Conservation (phyloP, 2,329 filamentous ascomycete species). For the Scedosporium aurantiacum region DNA sequence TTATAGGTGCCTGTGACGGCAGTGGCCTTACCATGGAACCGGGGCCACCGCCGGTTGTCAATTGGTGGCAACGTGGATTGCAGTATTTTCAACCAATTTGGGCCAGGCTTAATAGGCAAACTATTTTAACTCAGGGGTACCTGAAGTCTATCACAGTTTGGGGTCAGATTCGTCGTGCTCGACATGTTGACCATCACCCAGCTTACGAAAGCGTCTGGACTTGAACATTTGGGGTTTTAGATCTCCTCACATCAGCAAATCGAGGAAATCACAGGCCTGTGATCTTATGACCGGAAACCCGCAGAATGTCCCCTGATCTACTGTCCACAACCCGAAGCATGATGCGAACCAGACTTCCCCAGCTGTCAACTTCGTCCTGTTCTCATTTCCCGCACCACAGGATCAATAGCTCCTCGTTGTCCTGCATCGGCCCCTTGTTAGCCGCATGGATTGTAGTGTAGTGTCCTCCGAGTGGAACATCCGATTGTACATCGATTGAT, state of each 20-base stretch:
- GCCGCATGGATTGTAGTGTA: neutral
- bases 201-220: neutral
- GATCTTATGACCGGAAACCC: neutral
- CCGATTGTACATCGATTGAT: neutral
- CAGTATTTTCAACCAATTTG: neutral
- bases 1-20: neutral
- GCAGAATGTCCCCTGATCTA: neutral
- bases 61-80: neutral
- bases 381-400: neutral
- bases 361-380: neutral
- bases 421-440: neutral
- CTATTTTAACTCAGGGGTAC: too few relatives aligned
- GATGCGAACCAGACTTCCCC: neutral
- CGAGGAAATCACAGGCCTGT: neutral
- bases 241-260: conserved; percentile 1
- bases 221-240: neutral
- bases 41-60: neutral
- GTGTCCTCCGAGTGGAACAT: neutral
- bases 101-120: too few relatives aligned
- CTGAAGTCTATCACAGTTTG: too few relatives aligned
- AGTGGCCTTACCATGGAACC: neutral
- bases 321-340: neutral
- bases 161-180: too few relatives aligned
- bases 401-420: neutral
- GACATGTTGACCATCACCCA: too few relatives aligned